These are phyloP conservation scores for Leptographium lundbergii DNA, from an alignment of 2,329 filamentous ascomycete species.

Conservation along the genomic window DNA sequence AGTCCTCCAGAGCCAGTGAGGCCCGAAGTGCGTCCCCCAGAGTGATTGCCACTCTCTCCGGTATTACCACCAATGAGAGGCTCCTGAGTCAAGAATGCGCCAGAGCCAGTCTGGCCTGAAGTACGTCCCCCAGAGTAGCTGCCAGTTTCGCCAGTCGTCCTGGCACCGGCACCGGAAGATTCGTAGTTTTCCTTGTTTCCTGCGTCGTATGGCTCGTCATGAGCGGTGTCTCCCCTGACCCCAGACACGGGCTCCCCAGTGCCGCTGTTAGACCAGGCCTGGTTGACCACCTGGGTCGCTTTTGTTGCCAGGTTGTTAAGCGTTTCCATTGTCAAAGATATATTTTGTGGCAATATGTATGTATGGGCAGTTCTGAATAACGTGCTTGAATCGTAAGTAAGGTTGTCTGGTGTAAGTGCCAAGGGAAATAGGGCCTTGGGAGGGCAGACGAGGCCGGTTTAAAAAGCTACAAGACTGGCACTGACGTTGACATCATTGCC, in stretches of 20 bases:
- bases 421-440: no score
- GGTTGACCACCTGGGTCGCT: constrained; percentile 26
- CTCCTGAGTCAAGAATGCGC: no score
- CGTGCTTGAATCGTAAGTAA: no score
- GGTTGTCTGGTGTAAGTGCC: no score
- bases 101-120: no score
- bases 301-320: constrained; percentile 42
- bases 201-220: constrained; percentile 63
- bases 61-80: no score
- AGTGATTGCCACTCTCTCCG: no score
- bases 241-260: constrained; percentile 58
- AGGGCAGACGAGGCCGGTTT: background rate
- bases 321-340: constrained; percentile 42
- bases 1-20: no score
- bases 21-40: no score
- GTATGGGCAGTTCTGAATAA: no score
- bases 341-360: background rate
- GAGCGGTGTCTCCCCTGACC: constrained; percentile 50
- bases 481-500: background rate
- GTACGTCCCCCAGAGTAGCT: no score
- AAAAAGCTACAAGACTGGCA: background rate
- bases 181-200: constrained; percentile 41
- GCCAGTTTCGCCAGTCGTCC: background rate
- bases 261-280: constrained; percentile 29
- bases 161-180: no score